Conservation (phyloP, 2,329 filamentous ascomycete species). For the Colletotrichum tamarilloi region DNA sequence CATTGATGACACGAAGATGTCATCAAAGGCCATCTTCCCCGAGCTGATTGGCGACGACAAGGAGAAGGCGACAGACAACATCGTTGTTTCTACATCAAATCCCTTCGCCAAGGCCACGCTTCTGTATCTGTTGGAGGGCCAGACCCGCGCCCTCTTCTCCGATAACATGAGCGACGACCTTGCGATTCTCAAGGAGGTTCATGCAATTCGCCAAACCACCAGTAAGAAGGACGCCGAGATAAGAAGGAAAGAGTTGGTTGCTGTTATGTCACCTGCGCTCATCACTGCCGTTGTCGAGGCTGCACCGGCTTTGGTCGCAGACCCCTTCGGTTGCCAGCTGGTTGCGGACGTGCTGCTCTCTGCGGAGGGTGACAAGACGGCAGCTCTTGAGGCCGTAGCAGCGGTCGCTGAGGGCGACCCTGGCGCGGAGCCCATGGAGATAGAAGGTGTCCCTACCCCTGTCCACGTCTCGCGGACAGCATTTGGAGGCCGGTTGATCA, state of each 20-base stretch:
- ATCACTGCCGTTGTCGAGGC: conserved; percentile 78
- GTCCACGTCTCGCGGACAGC: conserved; percentile 70
- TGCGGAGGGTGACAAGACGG: conserved; percentile 79
- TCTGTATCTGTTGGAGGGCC: conserved; percentile 82
- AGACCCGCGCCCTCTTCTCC: conserved; percentile 71
- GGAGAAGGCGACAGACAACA: conserved; percentile 70
- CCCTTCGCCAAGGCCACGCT: conserved; percentile 74
- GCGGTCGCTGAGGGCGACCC: conserved; percentile 70
- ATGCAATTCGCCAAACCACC: conserved; percentile 81
- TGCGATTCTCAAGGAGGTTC: conserved; percentile 80
- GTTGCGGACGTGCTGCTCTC: conserved; percentile 85
- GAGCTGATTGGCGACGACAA: conserved; percentile 83
- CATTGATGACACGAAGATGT: conserved; percentile 93
- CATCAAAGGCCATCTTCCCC: conserved; percentile 84
- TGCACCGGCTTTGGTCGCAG: conserved; percentile 75
- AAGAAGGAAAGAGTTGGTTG: conserved; percentile 80
- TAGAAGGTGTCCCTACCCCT: conserved; percentile 42
- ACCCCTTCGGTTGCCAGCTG: conserved; percentile 88
- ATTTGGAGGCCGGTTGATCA: conserved; percentile 84
- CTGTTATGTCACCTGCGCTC: conserved; percentile 78
- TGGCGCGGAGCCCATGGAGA: conserved; percentile 51
- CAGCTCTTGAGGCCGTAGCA: conserved; percentile 78
- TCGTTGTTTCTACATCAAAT: conserved; percentile 74
- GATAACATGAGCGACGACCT: conserved; percentile 72
- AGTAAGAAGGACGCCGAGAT: conserved; percentile 91